Evolutionary conservation across 805 yeast genomes (phyloP), one percentile per base, ranked within the genome.

Genomic region (Vanderwaltozyma polyspora): DNA sequence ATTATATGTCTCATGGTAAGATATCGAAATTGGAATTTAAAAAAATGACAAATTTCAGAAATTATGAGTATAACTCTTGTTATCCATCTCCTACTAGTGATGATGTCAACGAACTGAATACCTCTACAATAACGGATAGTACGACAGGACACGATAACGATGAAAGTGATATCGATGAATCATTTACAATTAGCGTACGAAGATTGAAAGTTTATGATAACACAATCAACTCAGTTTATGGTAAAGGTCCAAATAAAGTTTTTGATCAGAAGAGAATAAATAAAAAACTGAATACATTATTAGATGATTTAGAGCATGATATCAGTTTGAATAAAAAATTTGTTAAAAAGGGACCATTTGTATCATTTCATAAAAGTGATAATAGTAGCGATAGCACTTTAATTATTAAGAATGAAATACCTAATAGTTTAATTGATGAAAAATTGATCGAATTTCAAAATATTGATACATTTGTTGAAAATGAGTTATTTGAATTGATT

Each of bases 121-220:
- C 14, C n/a, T n/a, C n/a, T n/a, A n/a, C n/a, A 10, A n/a, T 23
- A 17, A 26, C 18, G 14, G 18, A 31, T 3, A 10, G 11, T 11
- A n/a, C 14, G 14, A 25, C 5, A 8, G 16, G 19, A 27, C 19
- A 9, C 29, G 22, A 23, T 14, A 15, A 19, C 14, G 25, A 29
- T 17, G 14, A n/a, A n/a, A 9, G 19, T 17, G 24, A 18, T 16
- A 35, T 21, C 5, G 36, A 29, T 14, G 23, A 31, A 3, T 28
- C 11, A 28, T 53, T 48, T 33, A 52, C 59, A 2, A 46, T 52
- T 10, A 56, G 59, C 37, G 47, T 52, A 6, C 44, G 61, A 32
- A 40, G 59, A 25, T 45, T 54, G 14, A 49, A 46, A 36, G 45
- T 52, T 12, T 56, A 56, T 36, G 45, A 55, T 22, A 54, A 53